Base-by-base conservation (phyloP, 1,284 basidiomycete species). In the Ceratorhiza oryzae-sativae region DNA sequence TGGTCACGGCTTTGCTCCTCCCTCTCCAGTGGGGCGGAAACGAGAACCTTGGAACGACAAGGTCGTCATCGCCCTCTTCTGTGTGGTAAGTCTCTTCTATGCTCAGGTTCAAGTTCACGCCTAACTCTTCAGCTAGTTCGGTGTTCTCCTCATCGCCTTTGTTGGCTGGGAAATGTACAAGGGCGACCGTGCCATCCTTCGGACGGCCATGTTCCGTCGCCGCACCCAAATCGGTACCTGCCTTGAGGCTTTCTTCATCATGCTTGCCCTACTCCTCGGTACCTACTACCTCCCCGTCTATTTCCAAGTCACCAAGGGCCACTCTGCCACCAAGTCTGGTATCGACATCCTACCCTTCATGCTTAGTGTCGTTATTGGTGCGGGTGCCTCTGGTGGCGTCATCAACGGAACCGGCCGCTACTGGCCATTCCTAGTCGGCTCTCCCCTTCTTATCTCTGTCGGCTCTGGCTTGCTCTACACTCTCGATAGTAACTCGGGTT, bases 381-480 rank as follows among this genome's bases (percentile, higher is more conserved):
- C 76, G 1, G 77, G 79, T 20, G 80, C 80, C 70, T 73, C 81
- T 25, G 83, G 83, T 27, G 82, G 77, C 5, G 55, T 79, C 45
- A 80, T 81, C 63, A 78, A 78, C 34, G 75, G 75, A 49, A 78
- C 76, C 4, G 83, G 83, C 15, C 77, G 79, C 71, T 84, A 83
- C 79, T 82, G 77, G 75, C 79, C 78, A 3, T 82, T 81, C 76
- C 75, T 84, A 56, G 46, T 79, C 18, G 51, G 45, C 25, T 75
- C 78, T 36, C 75, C 81, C 60, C 36, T 78, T 72, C 61, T 84
- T 59, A 75, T 79, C 20, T 70, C 76, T 30, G 75, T 83, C 71
- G 84, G 83, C 48, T 77, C 78, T 27, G 84, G 83, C 12, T 77
- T 84, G 6, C 77, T 85, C 36, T 84, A 80, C 79, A 83, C 83